Base-by-base conservation (phyloP, 1,139 yeast genomes). In the Yarrowia galli region DNA sequence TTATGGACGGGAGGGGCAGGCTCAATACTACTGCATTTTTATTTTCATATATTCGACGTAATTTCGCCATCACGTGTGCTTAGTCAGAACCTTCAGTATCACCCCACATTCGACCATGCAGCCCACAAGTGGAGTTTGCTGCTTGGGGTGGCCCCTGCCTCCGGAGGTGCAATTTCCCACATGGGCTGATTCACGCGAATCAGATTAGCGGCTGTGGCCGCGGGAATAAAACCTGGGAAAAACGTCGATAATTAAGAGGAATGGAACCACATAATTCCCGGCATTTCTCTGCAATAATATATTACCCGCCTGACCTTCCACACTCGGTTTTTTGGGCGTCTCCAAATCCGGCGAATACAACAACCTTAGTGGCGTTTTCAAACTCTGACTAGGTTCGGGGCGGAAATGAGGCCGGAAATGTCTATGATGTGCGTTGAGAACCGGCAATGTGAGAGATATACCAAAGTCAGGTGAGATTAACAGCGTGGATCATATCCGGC, bases 61-160 rank as follows among this genome's bases (percentile, higher is more conserved):
- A 49, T 49, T 49, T 51, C 23, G 2, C 43, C 60, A 16, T 53
- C 60, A 53, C 45, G 60, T 53, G 45, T 22, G 60, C 60, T 53
- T 53, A 53, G 45, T 53, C 60, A 53, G 60, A 53, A 53, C 60
- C 60, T 53, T 53, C 45, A 22, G 60, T 53, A 36, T 53, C 60
- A 53, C 45, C 60, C 60, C 60, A 53, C 60, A 53, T 53, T 53
- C 45, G 22, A 16, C 60, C 43, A 53, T 53, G 60, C 60, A 53
- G 60, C 60, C 60, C 60, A 36, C 60, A 53, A 36, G 60, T 53
- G 60, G 60, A 53, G 60, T 53, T 53, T 53, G 60, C 60, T 53
- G 60, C 60, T 53, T 53, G 60, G 60, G 45, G 60, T 53, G 60
- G 60, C 60, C 60, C 60, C 60, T 53, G 60, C 60, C 60, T 53